These are phyloP conservation scores for Tulasnella sp. DNA, from an alignment of 768 basidiomycete species.

Conservation along the genomic window DNA sequence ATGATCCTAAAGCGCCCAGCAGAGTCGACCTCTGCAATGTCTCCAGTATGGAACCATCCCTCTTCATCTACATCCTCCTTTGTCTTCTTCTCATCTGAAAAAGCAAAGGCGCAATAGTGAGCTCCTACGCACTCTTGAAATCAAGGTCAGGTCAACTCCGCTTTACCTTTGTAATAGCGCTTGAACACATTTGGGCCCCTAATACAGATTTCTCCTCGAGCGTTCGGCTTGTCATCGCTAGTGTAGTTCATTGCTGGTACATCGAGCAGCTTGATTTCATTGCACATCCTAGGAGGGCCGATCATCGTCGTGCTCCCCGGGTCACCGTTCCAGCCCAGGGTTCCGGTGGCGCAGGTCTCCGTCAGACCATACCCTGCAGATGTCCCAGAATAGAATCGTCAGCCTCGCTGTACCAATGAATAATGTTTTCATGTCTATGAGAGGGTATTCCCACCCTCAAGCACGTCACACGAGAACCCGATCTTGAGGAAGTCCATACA, in stretches of 20 bases:
- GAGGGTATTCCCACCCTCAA: slow-evolving; percentile 43
- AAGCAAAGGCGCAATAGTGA: too few species aligned
- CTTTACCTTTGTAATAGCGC: slow-evolving; percentile 63
- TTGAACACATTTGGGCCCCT: slow-evolving; percentile 55
- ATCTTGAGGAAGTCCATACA: slow-evolving; percentile 89
- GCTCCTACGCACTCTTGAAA: too few species aligned
- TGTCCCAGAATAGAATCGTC: slow-evolving; percentile 10
- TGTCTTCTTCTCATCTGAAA: slow-evolving; percentile 80
- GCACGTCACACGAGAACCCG: slow-evolving; percentile 57
- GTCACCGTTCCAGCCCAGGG: slow-evolving; percentile 50
- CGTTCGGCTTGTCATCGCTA: slow-evolving; percentile 74
- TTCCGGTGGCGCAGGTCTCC: slow-evolving; percentile 60
- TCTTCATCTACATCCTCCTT: slow-evolving; percentile 67
- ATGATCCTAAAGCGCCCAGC: slow-evolving; percentile 79
- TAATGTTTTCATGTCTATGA: too few species aligned
- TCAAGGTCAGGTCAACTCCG: too few species aligned
- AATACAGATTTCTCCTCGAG: slow-evolving; percentile 78
- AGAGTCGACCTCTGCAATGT: slow-evolving; percentile 72
- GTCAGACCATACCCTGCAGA: slow-evolving; percentile 72
- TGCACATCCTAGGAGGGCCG: slow-evolving; percentile 64
- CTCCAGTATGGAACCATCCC: slow-evolving; percentile 89
- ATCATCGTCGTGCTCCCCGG: slow-evolving; percentile 60
- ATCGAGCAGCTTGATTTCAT: slow-evolving; percentile 81
- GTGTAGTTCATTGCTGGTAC: slow-evolving; percentile 84
- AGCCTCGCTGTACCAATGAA: too few species aligned